Percentiles rank a stretch among this genome's conserved stretches.
Conservation (phyloP, 2,329 filamentous ascomycete genomes). For the Pseudogymnoascus pannorum region DNA sequence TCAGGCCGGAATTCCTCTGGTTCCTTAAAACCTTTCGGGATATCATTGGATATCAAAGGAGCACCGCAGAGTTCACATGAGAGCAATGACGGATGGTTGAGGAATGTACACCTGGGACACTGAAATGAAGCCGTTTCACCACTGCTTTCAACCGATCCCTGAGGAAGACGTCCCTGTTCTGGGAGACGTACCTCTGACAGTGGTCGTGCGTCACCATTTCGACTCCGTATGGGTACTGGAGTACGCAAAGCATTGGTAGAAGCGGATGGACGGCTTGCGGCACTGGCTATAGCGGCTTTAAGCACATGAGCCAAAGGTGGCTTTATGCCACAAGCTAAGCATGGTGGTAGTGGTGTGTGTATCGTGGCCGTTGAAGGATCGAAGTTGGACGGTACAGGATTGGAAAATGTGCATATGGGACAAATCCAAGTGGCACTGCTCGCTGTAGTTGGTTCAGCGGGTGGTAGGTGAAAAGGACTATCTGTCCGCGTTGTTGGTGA, state of each 20-base stretch:
- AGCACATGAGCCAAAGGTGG: constrained; percentile 74
- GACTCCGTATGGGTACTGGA: constrained; percentile 25
- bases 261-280: constrained; percentile 45
- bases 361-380: constrained; percentile 74
- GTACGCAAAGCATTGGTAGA: constrained; percentile 22
- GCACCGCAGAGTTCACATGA: constrained; percentile 90
- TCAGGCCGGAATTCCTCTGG: constrained; percentile 47
- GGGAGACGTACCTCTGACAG: constrained; percentile 19
- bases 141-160: constrained; percentile 10
- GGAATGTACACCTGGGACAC: constrained; percentile 87
- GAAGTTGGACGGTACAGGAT: constrained; percentile 87
- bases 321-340: constrained; percentile 88
- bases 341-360: constrained; percentile 76
- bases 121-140: constrained; percentile 39
- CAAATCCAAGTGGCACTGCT: constrained; percentile 84
- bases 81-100: constrained; percentile 79
- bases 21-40: constrained; percentile 35
- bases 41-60: constrained; percentile 53
- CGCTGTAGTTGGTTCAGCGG: constrained; percentile 40
- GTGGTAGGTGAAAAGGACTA: constrained; percentile 36
- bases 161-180: constrained; percentile 8
- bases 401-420: constrained; percentile 91
- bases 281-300: constrained; percentile 77
- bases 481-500: constrained; percentile 41
- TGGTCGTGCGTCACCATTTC: constrained; percentile 17